Evolutionary conservation across 1,284 basidiomycete species (phyloP).

Genomic region (Puccinia novopanici): DNA sequence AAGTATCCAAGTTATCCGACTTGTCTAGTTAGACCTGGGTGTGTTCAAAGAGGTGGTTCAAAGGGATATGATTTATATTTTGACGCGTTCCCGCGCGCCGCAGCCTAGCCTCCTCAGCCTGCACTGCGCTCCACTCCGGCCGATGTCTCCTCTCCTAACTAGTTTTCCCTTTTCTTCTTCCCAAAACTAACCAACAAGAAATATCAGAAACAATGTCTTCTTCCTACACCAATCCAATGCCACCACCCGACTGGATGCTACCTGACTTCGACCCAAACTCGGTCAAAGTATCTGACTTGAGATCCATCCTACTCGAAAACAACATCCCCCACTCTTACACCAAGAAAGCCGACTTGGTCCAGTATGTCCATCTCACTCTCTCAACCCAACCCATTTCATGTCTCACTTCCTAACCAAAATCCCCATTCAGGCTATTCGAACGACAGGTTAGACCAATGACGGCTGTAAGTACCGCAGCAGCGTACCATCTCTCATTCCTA

Average conservation of each 20-base stretch:
- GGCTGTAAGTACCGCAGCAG: conserved; percentile 51
- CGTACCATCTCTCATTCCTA: conserved; percentile 49
- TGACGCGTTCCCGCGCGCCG: too few species aligned
- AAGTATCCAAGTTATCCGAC: too few species aligned
- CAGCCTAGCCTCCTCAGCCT: too few species aligned
- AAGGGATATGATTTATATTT: too few species aligned
- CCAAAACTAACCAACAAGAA: conserved; percentile 54
- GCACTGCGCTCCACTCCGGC: too few species aligned
- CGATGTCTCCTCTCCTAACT: background rate
- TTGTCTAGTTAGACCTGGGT: too few species aligned
- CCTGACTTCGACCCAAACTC: conserved; percentile 76
- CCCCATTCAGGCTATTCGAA: conserved; percentile 26
- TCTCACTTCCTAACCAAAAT: background rate
- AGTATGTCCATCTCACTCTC: conserved; percentile 58
- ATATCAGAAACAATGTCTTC: background rate
- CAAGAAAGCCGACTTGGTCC: conserved; percentile 77
- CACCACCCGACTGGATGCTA: conserved; percentile 69
- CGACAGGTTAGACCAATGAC: conserved; percentile 56
- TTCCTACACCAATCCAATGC: conserved; percentile 59
- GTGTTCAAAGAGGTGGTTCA: too few species aligned
- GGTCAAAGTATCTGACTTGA: conserved; percentile 77
- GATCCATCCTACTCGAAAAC: conserved; percentile 79
- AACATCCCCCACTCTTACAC: conserved; percentile 73
- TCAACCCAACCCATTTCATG: background rate
- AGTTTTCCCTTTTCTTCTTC: conserved; percentile 8